Base-by-base conservation (phyloP, 129 eudicot genomes). In the Smallanthus sonchifolius region DNA sequence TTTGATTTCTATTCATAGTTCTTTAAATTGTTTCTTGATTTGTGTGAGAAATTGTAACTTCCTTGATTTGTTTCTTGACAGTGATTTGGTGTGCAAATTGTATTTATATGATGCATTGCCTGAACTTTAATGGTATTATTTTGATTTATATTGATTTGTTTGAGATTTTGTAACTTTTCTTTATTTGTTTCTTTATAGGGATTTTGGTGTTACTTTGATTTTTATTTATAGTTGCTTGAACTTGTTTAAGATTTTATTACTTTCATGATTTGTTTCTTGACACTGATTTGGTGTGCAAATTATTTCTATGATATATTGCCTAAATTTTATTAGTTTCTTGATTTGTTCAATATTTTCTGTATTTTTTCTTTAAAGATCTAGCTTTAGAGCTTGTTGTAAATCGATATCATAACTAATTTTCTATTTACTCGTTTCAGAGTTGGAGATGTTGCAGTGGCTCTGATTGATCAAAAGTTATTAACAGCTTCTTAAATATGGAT, bases 401-500 rank as follows among this genome's bases (percentile, higher is more conserved):
- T 34, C 20, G 40, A 11, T 72, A 36, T 45, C 9, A 60, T 64
- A 37, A 72, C 52, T 71, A 14, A 48, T 15, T 37, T 15, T 16
- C 30, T 35, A 7, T 71, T 28, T 61, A 45, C 44, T 72, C 36
- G 39, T 61, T 48, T 19, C 75, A 77, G 81, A 77, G 71, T 57
- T 69, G 75, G 76, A 77, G 83, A 82, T 70, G 78, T 56, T 82
- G 65, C 35, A 72, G 60, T 60, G 15, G 16, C 10, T 77, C 67
- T 49, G 49, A 45, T 47, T 78, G 67, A 70, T 75, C 42, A 19
- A 69, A 40, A 56, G 47, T 24, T n/a, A 55, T 9, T 48, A 28
- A 16, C 59, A 19, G 62, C 59, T 68, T 77, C 43, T 65, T 37
- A 69, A 44, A 30, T 32, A 91, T 88, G 96, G 91, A 91, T 79